Evolutionary conservation across 352 stramenopile genomes (phyloP).

Genomic region (Phytopythium montanum): DNA sequence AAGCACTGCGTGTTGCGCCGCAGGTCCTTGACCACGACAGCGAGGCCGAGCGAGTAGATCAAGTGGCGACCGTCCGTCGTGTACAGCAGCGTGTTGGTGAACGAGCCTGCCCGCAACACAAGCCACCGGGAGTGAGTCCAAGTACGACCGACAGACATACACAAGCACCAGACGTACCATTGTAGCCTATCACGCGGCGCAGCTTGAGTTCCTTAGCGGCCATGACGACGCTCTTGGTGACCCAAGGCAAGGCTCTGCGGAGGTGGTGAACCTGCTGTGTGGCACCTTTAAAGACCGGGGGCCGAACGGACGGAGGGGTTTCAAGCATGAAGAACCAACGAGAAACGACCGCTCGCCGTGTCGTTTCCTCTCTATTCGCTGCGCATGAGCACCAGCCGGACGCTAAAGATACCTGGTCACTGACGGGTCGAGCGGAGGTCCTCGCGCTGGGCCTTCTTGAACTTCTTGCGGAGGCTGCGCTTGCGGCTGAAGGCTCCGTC

Average conservation of each 20-base stretch:
- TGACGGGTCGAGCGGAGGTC: not conserved
- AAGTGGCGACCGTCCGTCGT: constrained; percentile 77
- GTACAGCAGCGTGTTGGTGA: constrained; percentile 72
- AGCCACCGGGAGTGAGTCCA: not conserved
- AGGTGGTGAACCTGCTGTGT: not conserved
- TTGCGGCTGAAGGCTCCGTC: constrained; percentile 76
- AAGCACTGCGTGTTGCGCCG: constrained; percentile 81
- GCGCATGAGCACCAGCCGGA: not conserved
- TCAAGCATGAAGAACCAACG: not conserved
- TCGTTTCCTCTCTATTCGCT: not conserved
- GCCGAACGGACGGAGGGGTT: constrained; percentile 2
- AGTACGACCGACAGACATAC: not conserved
- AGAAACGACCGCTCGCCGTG: not conserved
- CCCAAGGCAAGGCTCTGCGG: not conserved
- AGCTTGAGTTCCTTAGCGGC: constrained; percentile 68
- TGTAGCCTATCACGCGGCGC: constrained; percentile 78
- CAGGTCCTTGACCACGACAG: constrained; percentile 83
- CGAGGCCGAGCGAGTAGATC: constrained; percentile 84
- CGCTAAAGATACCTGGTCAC: constrained; percentile 5
- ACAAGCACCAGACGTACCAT: constrained; percentile 29
- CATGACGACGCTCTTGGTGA: constrained; percentile 23
- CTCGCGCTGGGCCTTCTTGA: constrained; percentile 46
- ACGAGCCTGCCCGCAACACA: constrained; percentile 32
- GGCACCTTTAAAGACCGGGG: not conserved
- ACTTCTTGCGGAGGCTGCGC: constrained; percentile 78